A percentile compares a stretch with the other conserved stretches of the same genome.
Conservation (phyloP, 371 early-diverging fungal genomes). For the Mortierella polycephala region DNA sequence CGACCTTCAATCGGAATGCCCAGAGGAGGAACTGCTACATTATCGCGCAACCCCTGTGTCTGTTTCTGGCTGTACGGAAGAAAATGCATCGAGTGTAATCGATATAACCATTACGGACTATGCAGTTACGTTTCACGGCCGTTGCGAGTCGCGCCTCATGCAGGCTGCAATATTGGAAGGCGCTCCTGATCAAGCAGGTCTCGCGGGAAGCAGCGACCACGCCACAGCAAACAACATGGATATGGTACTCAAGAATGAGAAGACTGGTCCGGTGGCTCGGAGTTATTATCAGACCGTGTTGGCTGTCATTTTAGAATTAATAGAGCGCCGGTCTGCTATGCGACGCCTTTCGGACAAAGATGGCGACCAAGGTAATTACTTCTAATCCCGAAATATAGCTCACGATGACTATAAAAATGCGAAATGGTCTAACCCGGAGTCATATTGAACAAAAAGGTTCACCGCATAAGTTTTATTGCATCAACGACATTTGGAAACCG, state of each 20-base stretch:
- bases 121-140: slow-evolving; percentile 7
- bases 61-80: neutral
- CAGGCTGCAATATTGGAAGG: slow-evolving; percentile 5
- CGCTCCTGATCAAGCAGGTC: neutral
- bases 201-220: neutral
- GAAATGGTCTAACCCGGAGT: neutral
- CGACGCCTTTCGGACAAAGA: neutral
- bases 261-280: slow-evolving; percentile 8
- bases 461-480: slow-evolving; percentile 12
- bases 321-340: slow-evolving; percentile 1
- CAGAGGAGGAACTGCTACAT: slow-evolving; percentile 16
- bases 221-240: slow-evolving; percentile 14
- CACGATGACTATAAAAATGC: neutral
- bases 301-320: slow-evolving; percentile 2
- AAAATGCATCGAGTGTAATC: slow-evolving; percentile 1
- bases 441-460: neutral
- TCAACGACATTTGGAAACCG: slow-evolving; percentile 33
- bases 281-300: slow-evolving; percentile 22
- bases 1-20: neutral
- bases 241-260: neutral
- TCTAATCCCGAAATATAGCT: neutral
- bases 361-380: neutral
- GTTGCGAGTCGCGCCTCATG: slow-evolving; percentile 16
- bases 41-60: slow-evolving; percentile 18
- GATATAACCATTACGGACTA: slow-evolving; percentile 31